These are phyloP conservation scores for Cucumis cinereus DNA, from an alignment of 306 rosid genomes.

Conservation along the genomic window DNA sequence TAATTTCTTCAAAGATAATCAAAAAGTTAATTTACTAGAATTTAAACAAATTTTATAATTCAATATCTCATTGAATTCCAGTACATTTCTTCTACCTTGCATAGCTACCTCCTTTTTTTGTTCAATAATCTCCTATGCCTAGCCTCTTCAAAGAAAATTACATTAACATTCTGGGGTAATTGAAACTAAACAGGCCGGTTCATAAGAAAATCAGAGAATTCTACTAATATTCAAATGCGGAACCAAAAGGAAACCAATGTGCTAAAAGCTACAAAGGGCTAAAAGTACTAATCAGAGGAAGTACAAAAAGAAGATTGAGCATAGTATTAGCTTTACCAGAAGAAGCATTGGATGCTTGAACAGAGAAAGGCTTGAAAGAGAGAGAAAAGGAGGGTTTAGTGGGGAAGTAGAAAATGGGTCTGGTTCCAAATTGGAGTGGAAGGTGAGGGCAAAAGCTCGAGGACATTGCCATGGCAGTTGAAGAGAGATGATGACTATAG, in stretches of 20 bases:
- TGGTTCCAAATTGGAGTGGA: slow-evolving; percentile 27
- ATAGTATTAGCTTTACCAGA: slow-evolving; percentile 23
- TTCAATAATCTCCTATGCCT: not conserved
- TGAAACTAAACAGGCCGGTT: not conserved
- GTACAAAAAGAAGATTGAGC: not conserved
- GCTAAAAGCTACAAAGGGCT: not conserved
- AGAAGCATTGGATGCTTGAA: slow-evolving; percentile 29
- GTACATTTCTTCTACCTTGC: not conserved
- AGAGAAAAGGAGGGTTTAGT: slow-evolving; percentile 7
- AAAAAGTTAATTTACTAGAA: no score
- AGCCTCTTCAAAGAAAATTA: not conserved
- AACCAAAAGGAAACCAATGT: not conserved
- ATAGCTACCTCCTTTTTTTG: no score
- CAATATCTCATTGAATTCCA: not conserved
- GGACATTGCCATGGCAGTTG: slow-evolving; percentile 48
- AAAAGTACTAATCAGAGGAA: not conserved
- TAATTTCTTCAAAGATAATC: no score
- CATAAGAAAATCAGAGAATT: not conserved
- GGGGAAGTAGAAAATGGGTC: slow-evolving; percentile 15
- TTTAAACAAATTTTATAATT: not conserved
- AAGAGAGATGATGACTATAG: slow-evolving; percentile 21
- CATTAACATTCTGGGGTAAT: not conserved
- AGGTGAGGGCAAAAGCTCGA: slow-evolving; percentile 41
- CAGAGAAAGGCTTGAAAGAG: slow-evolving; percentile 31
- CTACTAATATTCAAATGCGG: not conserved